phyloP scores from a whole-genome alignment of 306 rosid genomes.

The Argentina anserina region DNA sequence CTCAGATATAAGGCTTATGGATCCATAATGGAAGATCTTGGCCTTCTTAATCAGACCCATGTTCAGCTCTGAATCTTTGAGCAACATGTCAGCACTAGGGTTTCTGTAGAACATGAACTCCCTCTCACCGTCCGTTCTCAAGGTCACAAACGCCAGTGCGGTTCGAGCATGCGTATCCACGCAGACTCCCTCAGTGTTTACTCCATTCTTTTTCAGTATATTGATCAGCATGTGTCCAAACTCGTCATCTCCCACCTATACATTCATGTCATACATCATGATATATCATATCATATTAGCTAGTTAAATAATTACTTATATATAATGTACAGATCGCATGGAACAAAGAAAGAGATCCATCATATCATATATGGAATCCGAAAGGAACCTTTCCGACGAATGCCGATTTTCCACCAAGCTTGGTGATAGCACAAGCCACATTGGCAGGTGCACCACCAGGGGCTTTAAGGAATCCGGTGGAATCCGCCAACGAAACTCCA shows the following conservation, averaged over 20 bases:
- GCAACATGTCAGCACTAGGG: constrained; percentile 71
- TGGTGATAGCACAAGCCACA: constrained; percentile 65
- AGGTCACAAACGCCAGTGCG: constrained; percentile 66
- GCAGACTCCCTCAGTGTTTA: constrained; percentile 47
- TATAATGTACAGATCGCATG: not conserved
- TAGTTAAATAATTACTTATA: not conserved
- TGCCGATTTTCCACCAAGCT: constrained; percentile 62
- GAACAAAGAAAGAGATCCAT: not conserved
- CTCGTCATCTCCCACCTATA: constrained; percentile 63
- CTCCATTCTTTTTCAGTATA: constrained; percentile 47
- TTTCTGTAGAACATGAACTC: constrained; percentile 75
- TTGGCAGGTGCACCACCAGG: constrained; percentile 82
- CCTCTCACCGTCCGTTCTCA: constrained; percentile 61
- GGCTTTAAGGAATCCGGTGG: constrained; percentile 54
- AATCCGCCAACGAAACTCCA: constrained; percentile 65
- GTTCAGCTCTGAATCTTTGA: constrained; percentile 51
- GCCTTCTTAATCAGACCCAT: constrained; percentile 41
- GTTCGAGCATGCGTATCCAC: constrained; percentile 57
- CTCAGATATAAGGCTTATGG: constrained; percentile 59
- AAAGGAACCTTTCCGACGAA: constrained; percentile 48
- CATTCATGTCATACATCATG: not conserved
- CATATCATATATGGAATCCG: not conserved
- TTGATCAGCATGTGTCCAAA: constrained; percentile 61
- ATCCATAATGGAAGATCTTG: constrained; percentile 66
- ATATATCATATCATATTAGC: not conserved